phyloP scores from a whole-genome alignment of 495 filamentous ascomycete species.

The Podospora fimiseda region DNA sequence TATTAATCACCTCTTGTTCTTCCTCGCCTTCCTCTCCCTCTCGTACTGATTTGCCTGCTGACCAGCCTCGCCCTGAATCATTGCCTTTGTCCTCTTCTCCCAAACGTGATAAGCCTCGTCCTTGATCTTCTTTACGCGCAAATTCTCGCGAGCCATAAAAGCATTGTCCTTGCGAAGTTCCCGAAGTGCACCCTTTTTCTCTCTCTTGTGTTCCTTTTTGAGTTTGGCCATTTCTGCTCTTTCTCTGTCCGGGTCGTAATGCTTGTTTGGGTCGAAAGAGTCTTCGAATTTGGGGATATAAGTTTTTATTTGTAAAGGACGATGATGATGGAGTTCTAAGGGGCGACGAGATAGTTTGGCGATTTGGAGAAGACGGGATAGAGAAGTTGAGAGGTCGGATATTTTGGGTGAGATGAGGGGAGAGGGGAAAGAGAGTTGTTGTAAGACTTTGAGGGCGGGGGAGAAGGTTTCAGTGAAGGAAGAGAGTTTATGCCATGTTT shows the following conservation, averaged over 20 bases:
- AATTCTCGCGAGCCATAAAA: constrained; percentile 82
- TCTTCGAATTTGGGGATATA: constrained; percentile 96
- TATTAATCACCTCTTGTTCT: constrained; percentile 48
- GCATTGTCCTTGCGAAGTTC: constrained; percentile 90
- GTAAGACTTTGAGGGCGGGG: constrained; percentile 50
- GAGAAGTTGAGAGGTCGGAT: constrained; percentile 34
- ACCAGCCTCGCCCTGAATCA: constrained; percentile 93
- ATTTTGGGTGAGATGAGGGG: constrained; percentile 28
- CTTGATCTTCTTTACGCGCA: constrained; percentile 85
- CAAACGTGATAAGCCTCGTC: constrained; percentile 84
- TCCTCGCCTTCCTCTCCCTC: constrained; percentile 65
- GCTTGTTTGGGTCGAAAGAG: constrained; percentile 84
- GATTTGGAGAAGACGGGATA: constrained; percentile 47
- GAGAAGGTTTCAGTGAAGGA: constrained; percentile 69
- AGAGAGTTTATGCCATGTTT: constrained; percentile 58
- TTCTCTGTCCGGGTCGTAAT: constrained; percentile 90
- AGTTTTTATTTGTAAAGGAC: constrained; percentile 77
- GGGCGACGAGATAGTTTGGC: constrained; percentile 62
- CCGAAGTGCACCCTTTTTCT: constrained; percentile 89
- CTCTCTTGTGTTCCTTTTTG: constrained; percentile 83
- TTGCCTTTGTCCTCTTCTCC: constrained; percentile 93
- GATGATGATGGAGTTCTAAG: constrained; percentile 83
- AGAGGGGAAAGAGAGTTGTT: constrained; percentile 46
- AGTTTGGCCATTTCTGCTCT: constrained; percentile 75
- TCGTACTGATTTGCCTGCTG: constrained; percentile 82